Conservation (phyloP, 78 protist genomes). For the Cyanophora paradoxa region DNA sequence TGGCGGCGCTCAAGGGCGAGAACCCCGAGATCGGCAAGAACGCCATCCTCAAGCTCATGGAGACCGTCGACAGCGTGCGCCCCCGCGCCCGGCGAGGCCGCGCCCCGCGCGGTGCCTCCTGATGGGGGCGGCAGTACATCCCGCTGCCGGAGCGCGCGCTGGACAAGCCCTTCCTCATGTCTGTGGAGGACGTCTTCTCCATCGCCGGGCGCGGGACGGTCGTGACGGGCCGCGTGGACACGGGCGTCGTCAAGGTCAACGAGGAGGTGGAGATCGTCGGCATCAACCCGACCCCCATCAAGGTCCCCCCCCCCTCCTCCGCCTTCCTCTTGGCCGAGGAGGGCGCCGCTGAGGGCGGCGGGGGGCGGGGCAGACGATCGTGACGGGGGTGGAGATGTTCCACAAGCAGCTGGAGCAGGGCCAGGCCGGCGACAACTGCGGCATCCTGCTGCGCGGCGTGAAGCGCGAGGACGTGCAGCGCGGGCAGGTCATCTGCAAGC, state of each 20-base stretch:
- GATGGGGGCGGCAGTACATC: slow-evolving; percentile 18
- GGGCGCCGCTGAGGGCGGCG: too few relatives aligned
- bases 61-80: slow-evolving; percentile 49
- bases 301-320: slow-evolving; percentile 27
- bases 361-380: slow-evolving; percentile 9
- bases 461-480: slow-evolving; percentile 79
- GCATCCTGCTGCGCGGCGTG: slow-evolving; percentile 77
- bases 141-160: slow-evolving; percentile 62
- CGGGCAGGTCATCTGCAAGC: slow-evolving; percentile 57
- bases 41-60: slow-evolving; percentile 67
- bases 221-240: slow-evolving; percentile 88
- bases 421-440: slow-evolving; percentile 94
- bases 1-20: slow-evolving; percentile 66
- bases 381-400: slow-evolving; percentile 90
- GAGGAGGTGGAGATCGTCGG: slow-evolving; percentile 83
- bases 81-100: too few relatives aligned
- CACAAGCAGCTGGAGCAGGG: slow-evolving; percentile 68
- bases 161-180: slow-evolving; percentile 90
- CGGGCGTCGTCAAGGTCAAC: slow-evolving; percentile 71
- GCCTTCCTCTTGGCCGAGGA: not conserved
- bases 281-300: slow-evolving; percentile 58
- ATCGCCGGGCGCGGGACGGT: slow-evolving; percentile 95
- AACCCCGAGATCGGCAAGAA: slow-evolving; percentile 41
- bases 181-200: slow-evolving; percentile 83
- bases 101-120: too few relatives aligned